Percentiles rank a stretch among this genome's conserved stretches.
These are phyloP conservation scores for Senna siamea DNA, from an alignment of 306 rosid genomes.

Conservation along the genomic window DNA sequence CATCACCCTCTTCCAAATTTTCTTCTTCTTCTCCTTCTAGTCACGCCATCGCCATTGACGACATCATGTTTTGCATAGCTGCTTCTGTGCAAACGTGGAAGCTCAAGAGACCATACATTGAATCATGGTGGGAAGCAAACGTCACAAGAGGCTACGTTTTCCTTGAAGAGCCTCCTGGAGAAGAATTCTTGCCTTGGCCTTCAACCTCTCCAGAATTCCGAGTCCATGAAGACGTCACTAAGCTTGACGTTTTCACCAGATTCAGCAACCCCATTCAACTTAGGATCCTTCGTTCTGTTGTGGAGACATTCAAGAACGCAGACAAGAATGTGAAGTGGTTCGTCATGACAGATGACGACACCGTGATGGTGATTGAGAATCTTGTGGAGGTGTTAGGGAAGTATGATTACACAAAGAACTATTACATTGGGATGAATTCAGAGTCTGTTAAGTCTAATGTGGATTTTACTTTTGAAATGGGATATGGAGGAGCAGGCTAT, in stretches of 20 bases:
- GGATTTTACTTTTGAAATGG: slow-evolving; percentile 53
- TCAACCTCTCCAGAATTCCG: slow-evolving; percentile 41
- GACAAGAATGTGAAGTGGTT: slow-evolving; percentile 54
- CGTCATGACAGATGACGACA: slow-evolving; percentile 60
- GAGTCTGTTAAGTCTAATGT: slow-evolving; percentile 27
- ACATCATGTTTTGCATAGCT: slow-evolving; percentile 48
- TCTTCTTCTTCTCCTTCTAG: background rate
- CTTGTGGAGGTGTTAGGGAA: slow-evolving; percentile 44
- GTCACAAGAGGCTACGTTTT: slow-evolving; percentile 52
- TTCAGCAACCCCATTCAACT: slow-evolving; percentile 22
- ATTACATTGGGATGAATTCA: slow-evolving; percentile 47
- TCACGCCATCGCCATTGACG: slow-evolving; percentile 37
- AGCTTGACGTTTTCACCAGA: background rate
- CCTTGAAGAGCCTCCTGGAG: slow-evolving; percentile 44
- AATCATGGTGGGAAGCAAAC: slow-evolving; percentile 57
- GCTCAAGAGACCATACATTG: slow-evolving; percentile 39
- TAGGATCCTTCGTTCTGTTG: slow-evolving; percentile 39
- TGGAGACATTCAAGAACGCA: slow-evolving; percentile 45
- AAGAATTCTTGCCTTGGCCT: slow-evolving; percentile 54
- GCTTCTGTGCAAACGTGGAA: slow-evolving; percentile 58
- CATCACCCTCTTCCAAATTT: slow-evolving; percentile 16
- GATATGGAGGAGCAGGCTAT: slow-evolving; percentile 57
- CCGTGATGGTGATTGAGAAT: slow-evolving; percentile 47
- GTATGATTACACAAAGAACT: slow-evolving; percentile 44
- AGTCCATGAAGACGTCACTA: slow-evolving; percentile 40